These are phyloP conservation scores for Neonectria sp. DNA, from an alignment of 2,329 filamentous ascomycete species.

Conservation along the genomic window DNA sequence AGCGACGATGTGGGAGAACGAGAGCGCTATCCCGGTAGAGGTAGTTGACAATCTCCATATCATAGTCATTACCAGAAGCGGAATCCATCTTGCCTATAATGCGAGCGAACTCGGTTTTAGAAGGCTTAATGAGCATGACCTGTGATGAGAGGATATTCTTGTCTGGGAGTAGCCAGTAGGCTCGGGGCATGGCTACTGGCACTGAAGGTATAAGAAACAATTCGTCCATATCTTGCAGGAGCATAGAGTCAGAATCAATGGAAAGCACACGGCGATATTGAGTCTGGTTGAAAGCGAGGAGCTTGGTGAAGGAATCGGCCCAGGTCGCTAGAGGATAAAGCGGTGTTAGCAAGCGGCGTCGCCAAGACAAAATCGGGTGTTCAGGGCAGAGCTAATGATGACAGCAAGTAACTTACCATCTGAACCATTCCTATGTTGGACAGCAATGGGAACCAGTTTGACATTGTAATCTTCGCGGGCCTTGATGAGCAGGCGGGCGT, in stretches of 20 bases:
- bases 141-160: constrained; percentile 70
- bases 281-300: constrained; percentile 77
- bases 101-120: constrained; percentile 62
- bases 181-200: constrained; percentile 77
- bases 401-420: constrained; percentile 52
- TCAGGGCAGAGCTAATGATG: background rate
- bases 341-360: constrained; percentile 1
- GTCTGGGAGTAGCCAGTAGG: constrained; percentile 76
- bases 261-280: constrained; percentile 68
- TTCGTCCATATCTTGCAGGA: constrained; percentile 78
- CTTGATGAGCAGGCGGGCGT: constrained; percentile 56
- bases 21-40: constrained; percentile 72
- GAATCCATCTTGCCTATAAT: constrained; percentile 45
- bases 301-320: constrained; percentile 77
- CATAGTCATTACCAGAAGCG: constrained; percentile 60
- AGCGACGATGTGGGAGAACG: constrained; percentile 75
- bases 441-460: constrained; percentile 58
- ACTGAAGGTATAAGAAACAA: constrained; percentile 76
- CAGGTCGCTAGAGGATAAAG: constrained; percentile 62
- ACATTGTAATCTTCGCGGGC: constrained; percentile 62
- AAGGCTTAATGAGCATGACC: constrained; percentile 73
- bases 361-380: background rate
- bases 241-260: constrained; percentile 73
- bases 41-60: constrained; percentile 79
- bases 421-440: constrained; percentile 54